Percentiles rank a stretch among this genome's conserved stretches.
Conservation (phyloP, 2,329 filamentous ascomycete genomes). For the Scedosporium dehoogii region DNA sequence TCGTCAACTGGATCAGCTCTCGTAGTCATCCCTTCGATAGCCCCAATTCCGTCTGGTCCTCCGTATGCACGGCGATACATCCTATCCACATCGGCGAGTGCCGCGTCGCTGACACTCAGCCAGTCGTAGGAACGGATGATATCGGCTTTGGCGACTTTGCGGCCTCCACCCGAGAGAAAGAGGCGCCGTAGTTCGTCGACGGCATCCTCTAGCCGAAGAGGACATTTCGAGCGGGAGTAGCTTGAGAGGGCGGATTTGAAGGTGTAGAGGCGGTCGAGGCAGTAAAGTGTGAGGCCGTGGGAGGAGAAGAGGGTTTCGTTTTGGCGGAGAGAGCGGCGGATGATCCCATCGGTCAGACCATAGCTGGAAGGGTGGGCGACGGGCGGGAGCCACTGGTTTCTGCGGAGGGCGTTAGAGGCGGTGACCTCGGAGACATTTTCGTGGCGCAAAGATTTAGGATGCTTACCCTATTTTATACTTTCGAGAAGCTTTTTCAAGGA, state of each 20-base stretch:
- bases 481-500: slow-evolving; percentile 41
- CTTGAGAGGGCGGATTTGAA: slow-evolving; percentile 51
- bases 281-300: slow-evolving; percentile 47
- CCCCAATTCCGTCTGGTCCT: slow-evolving; percentile 32
- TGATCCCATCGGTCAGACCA: slow-evolving; percentile 39
- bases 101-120: slow-evolving; percentile 39
- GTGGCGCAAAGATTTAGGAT: not conserved
- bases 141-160: slow-evolving; percentile 37
- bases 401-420: slow-evolving; percentile 11
- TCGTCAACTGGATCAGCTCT: not conserved
- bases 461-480: slow-evolving; percentile 23
- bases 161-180: slow-evolving; percentile 42
- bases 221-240: slow-evolving; percentile 38
- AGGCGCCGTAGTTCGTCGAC: slow-evolving; percentile 53
- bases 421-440: too few species aligned
- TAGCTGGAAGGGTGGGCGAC: slow-evolving; percentile 31
- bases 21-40: slow-evolving; percentile 30
- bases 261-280: slow-evolving; percentile 53
- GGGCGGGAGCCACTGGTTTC: slow-evolving; percentile 32
- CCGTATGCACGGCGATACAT: slow-evolving; percentile 50
- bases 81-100: slow-evolving; percentile 42
- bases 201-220: slow-evolving; percentile 44
- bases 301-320: slow-evolving; percentile 52
- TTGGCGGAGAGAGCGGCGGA: slow-evolving; percentile 46
- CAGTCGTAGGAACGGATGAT: slow-evolving; percentile 47